Evolutionary conservation across 192 early-diverging fungal genomes (phyloP), one percentile per base, ranked within the genome.

Genomic region (Coemansia sp.): DNA sequence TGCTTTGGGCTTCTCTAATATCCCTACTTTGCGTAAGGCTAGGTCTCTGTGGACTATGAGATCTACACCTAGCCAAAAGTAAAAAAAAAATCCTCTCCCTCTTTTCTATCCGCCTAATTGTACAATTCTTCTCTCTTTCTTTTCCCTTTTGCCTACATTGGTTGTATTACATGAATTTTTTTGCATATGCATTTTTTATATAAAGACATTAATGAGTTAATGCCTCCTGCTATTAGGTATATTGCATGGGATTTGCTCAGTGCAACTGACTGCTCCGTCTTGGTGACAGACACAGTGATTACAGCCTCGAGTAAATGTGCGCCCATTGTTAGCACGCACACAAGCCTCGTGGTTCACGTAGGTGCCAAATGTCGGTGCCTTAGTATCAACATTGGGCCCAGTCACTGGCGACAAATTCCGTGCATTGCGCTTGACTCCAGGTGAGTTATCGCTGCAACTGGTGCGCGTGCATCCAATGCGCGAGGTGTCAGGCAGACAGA

Each of bases 291-390:
- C 69, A 31, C 78, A 79, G 22, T 13, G 47, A 16, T 39, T 72
- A 33, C 55, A 47, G 18, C 61, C 68, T 2, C 63, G 50, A 3
- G 20, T 33, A 31, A 75, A 70, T n/a, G 50, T 49, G 33, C 66
- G 71, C 2, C 57, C 71, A 11, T 52, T 31, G 43, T 71, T 79
- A 16, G 78, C 78, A 9, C 72, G 64, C 16, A 74, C 62, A 24
- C 78, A 79, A 1, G 78, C 78, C 61, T 79, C 78, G 29, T 74
- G 63, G 62, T 79, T 79, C 27, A 79, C 78, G 36, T 74, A 79
- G 2, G 60, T 36, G 11, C 62, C 64, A 24, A 16, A 33, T 5
- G 24, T 38, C 27, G 46, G 46, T 15, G 69, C 49, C 8, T 11
- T 50, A 22, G 38, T 18, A 16, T 47, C 44, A 31, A 31, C 33